Base-by-base conservation (phyloP, 352 stramenopile species). In the Globisporangium sylvaticum region DNA sequence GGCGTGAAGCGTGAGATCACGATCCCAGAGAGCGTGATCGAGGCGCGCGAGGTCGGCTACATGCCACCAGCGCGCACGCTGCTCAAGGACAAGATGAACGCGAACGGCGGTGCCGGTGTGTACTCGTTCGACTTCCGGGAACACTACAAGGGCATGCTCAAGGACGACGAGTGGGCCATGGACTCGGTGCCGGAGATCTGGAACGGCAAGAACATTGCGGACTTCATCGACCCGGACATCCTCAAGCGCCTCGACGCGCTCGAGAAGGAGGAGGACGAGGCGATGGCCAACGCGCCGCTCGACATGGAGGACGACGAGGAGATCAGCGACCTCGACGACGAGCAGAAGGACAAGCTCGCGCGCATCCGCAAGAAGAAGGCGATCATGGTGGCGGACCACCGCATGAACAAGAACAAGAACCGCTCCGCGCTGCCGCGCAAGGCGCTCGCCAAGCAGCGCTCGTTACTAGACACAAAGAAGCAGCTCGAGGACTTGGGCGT, bases 161-260 rank as follows among this genome's bases (percentile, higher is more conserved):
- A 96, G 78, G 91, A 97, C 70, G 95, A 98, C 57, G 93, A 98
- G 55, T 99, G 97, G 96, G 92, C 90, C 48, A 96, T 96, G 73
- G 98, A 99, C 77, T 83, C 90, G 42, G 98, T 99, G 64, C 98
- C 98, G 5, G 95, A 99, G 80, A 99, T 99, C 76, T 98, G 98
- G 83, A 98, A 99, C 78, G 98, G 98, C 68, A 99, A 99, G 83
- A 99, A 99, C 80, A 96, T 99, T 85, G 90, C 94, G 56, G 98
- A 99, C 78, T 99, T 98, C 78, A 87, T 99, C 57, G 98, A 99
- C 73, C 87, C 96, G 9, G 97, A 99, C 42, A 99, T 99, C 76
- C 91, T 98, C 54, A 95, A 94, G 62, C 97, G 96, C 69, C 88
- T 99, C 37, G 91, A 94, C 18, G 86, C 90, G 44, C 81, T 99